Conservation (phyloP, 2,329 filamentous ascomycete genomes). For the Scortechinia acanthostroma region DNA sequence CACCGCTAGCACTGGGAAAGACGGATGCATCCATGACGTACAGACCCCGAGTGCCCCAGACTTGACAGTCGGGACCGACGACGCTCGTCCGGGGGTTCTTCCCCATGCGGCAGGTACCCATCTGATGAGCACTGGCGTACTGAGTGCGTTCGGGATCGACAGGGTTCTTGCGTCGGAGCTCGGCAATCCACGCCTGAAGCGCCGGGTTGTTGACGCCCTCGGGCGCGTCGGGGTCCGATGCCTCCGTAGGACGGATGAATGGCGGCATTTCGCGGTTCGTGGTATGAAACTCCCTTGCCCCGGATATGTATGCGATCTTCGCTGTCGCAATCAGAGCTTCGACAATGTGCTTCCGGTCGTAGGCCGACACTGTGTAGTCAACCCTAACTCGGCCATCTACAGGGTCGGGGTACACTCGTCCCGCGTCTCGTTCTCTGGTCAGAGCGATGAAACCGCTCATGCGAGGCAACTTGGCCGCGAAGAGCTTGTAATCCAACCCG, state of each 20-base stretch:
- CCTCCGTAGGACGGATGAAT: neutral
- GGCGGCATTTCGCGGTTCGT: neutral
- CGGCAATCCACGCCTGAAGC: conserved; percentile 1
- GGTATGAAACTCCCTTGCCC: neutral
- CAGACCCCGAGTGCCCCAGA: conserved; percentile 33
- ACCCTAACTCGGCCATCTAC: conserved; percentile 38
- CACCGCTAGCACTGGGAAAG: conserved; percentile 38
- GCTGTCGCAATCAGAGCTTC: conserved; percentile 45
- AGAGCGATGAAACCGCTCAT: conserved; percentile 49
- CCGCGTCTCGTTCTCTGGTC: conserved; percentile 44
- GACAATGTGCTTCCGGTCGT: conserved; percentile 47
- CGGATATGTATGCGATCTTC: conserved; percentile 44
- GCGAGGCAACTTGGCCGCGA: conserved; percentile 39
- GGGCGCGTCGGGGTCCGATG: neutral
- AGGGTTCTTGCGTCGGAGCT: neutral
- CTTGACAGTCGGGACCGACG: conserved; percentile 31
- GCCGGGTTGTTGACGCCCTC: neutral
- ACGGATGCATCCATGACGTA: conserved; percentile 39
- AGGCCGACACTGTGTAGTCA: conserved; percentile 40
- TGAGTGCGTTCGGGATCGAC: conserved; percentile 7
- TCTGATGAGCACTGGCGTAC: conserved; percentile 38
- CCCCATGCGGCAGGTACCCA: conserved; percentile 40
- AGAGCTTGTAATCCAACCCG: conserved; percentile 45
- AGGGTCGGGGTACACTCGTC: conserved; percentile 49
- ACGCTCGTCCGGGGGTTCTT: conserved; percentile 25